Evolutionary conservation across 2,329 filamentous ascomycete species (phyloP).

Genomic region (Fusarium sp.): DNA sequence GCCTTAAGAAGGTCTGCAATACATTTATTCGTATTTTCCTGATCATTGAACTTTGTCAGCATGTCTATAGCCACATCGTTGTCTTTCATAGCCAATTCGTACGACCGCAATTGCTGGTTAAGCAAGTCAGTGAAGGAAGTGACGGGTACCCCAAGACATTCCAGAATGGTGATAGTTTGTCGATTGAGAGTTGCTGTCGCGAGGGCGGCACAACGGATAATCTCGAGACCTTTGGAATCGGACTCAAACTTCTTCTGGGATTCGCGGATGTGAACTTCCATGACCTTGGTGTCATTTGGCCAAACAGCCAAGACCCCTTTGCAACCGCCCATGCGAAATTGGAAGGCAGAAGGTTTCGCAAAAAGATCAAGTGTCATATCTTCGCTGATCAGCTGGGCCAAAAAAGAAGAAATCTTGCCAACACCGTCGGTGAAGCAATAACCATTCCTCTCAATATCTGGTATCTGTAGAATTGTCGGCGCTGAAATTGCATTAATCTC

Average conservation of each 20-base stretch:
- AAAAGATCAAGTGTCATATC: constrained; percentile 74
- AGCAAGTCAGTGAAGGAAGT: constrained; percentile 77
- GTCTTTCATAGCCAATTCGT: constrained; percentile 78
- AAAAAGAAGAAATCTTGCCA: constrained; percentile 86
- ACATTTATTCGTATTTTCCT: constrained; percentile 82
- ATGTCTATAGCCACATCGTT: constrained; percentile 74
- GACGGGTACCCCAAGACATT: constrained; percentile 78
- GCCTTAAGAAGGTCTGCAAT: constrained; percentile 82
- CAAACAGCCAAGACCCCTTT: constrained; percentile 90
- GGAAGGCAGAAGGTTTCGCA: constrained; percentile 81
- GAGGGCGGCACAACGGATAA: constrained; percentile 84
- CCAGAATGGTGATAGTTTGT: constrained; percentile 89
- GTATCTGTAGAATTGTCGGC: constrained; percentile 70
- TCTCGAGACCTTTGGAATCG: constrained; percentile 79
- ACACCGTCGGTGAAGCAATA: constrained; percentile 92
- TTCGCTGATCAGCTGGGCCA: constrained; percentile 79
- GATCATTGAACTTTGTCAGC: constrained; percentile 82
- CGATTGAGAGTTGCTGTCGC: constrained; percentile 86
- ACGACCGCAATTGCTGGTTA: constrained; percentile 73
- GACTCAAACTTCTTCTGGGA: constrained; percentile 91
- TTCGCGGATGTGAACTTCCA: constrained; percentile 81
- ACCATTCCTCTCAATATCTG: constrained; percentile 77
- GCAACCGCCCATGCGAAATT: constrained; percentile 92
- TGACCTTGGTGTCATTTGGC: constrained; percentile 73
- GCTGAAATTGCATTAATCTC: constrained; percentile 75